Percentiles rank a stretch among this genome's conserved stretches.
These are phyloP conservation scores for Nigrospora sphaerica DNA, from an alignment of 2,329 filamentous ascomycete species.

Conservation along the genomic window DNA sequence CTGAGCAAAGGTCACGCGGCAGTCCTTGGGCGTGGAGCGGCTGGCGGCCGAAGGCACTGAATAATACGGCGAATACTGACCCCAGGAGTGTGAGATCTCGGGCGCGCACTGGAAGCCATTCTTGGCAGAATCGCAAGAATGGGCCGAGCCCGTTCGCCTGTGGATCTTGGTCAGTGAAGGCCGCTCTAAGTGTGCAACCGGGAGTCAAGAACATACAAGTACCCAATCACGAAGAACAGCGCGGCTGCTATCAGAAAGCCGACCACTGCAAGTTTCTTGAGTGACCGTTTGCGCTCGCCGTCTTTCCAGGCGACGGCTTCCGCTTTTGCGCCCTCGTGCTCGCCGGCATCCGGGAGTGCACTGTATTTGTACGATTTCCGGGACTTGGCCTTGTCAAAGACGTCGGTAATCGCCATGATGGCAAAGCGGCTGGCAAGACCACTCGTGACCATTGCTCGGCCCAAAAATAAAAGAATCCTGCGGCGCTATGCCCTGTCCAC, in stretches of 20 bases:
- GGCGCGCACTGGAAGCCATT: slow-evolving; percentile 57
- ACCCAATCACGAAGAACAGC: slow-evolving; percentile 2
- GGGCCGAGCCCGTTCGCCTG: slow-evolving; percentile 16
- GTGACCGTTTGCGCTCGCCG: slow-evolving; percentile 1
- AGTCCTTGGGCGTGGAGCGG: slow-evolving; percentile 54
- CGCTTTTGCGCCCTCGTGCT: background rate
- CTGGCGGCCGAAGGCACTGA: slow-evolving; percentile 62
- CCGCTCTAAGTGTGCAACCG: background rate
- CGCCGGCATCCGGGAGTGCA: slow-evolving; percentile 2
- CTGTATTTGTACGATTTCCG: slow-evolving; percentile 6
- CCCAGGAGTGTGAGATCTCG: slow-evolving; percentile 64
- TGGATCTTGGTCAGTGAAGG: background rate
- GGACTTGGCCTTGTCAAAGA: background rate
- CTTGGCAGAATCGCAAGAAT: slow-evolving; percentile 43
- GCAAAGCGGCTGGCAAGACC: too few relatives aligned
- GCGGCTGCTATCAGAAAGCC: background rate
- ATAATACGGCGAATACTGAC: slow-evolving; percentile 84
- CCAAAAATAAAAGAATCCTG: too few relatives aligned
- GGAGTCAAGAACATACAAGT: slow-evolving; percentile 2
- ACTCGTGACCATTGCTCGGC: too few relatives aligned
- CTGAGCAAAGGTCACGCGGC: slow-evolving; percentile 72
- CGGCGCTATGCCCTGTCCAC: too few relatives aligned
- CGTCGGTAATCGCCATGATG: background rate
- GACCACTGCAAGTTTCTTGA: slow-evolving; percentile 3
- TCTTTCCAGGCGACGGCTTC: background rate